Evolutionary conservation across 148 eudicot species (phyloP), one percentile per base, ranked within the genome.

Genomic region (Heliamphora exappendiculata): DNA sequence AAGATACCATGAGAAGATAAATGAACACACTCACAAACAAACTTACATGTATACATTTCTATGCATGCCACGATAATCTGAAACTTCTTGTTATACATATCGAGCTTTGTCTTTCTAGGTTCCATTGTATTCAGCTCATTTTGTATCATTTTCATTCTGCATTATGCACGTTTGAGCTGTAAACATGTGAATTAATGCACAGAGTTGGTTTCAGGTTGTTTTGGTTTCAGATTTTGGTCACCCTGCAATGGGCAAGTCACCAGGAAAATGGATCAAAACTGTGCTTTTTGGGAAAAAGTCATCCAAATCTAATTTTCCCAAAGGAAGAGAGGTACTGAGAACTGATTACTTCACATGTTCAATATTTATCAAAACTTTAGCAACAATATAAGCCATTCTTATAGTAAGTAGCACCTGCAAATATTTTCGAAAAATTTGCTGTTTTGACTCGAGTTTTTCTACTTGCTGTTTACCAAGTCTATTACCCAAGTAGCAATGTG

Each of bases 201-300:
- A 28, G 28, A 66, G 41, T 66, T 42, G 49, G 70, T 28, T 66
- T 37, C 49, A 39, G 28, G 24, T 39, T 66, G 49, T 66, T 7
- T 33, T 39, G 26, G 13, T n/a, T 63, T 63, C 6, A 45, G 50
- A 45, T 20, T 31, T 66, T 22, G 47, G 20, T 45, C 49, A 37
- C 49, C 10, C 0, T 66, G 57, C n/a, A 29, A 75, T 75, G 78
- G 78, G 78, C 3, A 75, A 75, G 33, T 75, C 78, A 19, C 78
- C 78, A 29, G 78, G 78, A 36, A 75, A 75, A 75, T 75, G 78
- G 78, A 75, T 75, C 78, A 75, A 75, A 20, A 75, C 78, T 17
- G 10, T 75, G 34, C 78, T 75, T 13, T 75, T 75, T 13, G 54
- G 89, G 76, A 86, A 88, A 82, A 88, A 88, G 53, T 51, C 84